Evolutionary conservation across 768 basidiomycete genomes (phyloP).

Genomic region (Kwoniella sp.): DNA sequence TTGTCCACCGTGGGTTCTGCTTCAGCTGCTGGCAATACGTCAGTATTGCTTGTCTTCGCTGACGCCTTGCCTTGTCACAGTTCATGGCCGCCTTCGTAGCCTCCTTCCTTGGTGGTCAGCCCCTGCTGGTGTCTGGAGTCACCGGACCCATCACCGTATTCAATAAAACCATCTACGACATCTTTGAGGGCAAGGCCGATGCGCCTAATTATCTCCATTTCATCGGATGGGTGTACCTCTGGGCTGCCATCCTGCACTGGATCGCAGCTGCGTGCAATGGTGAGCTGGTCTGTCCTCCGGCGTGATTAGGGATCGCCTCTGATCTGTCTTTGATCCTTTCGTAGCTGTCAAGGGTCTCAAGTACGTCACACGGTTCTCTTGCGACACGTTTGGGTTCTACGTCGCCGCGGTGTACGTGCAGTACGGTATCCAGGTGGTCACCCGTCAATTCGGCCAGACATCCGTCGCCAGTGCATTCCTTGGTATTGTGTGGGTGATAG

Average conservation of each 20-base stretch:
- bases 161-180: constrained; percentile 82
- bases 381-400: constrained; percentile 89
- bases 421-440: constrained; percentile 80
- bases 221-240: constrained; percentile 87
- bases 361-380: constrained; percentile 84
- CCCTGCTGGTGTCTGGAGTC: constrained; percentile 85
- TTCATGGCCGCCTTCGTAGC: constrained; percentile 89
- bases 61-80: constrained; percentile 53
- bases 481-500: constrained; percentile 41
- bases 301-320: not conserved
- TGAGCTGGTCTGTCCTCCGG: constrained; percentile 44
- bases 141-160: constrained; percentile 91
- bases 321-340: not conserved
- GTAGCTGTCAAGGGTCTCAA: constrained; percentile 63
- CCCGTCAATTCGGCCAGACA: constrained; percentile 60
- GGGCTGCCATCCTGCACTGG: constrained; percentile 78
- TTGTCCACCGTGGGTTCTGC: constrained; percentile 38
- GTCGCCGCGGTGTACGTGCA: constrained; percentile 71
- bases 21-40: no score
- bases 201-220: constrained; percentile 76
- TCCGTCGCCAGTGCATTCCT: constrained; percentile 38
- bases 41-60: not conserved
- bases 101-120: constrained; percentile 81
- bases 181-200: constrained; percentile 52
- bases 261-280: constrained; percentile 74